Evolutionary conservation across 2,329 filamentous ascomycete genomes (phyloP), one percentile per base, ranked within the genome.

Genomic region (Fusarium papillatum): DNA sequence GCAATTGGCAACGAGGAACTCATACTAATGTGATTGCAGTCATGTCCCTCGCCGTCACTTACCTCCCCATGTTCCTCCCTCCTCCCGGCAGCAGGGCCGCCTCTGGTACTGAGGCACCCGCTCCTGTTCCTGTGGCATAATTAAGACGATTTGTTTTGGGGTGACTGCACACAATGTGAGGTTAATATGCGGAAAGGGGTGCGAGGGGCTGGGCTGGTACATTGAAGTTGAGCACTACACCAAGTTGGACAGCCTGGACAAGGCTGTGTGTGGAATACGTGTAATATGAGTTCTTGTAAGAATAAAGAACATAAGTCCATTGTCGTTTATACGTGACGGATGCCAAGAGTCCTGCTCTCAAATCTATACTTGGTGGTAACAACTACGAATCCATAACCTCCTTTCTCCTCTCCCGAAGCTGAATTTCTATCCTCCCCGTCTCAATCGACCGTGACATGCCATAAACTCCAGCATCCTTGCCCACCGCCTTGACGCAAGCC

Each of bases 11-110:
- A 46, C 29, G 3, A 41, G 31, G 16, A 57, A n/a, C 34, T 19
- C 5, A 19, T 43, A 43, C 79, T 82, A 31, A 61, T 39, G 13
- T 38, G 26, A 24, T 62, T 14, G 71, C 72, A 93, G 91, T 91
- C 71, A 90, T 93, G 88, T 88, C 91, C 46, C 86, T 93, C 61
- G 85, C 81, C 71, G 86, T 89, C 38, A 87, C 86, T 64, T 90
- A 90, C 73, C 83, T 89, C 65, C 87, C 87, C 26, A 82, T 90
- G 63, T 89, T 90, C 81, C 80, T 90, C 64, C 88, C 87, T 4
- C 87, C 86, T 13, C 75, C 80, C 19, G 66, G 81, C 75, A 80
- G 78, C 55, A 68, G 69, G 26, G 66, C 72, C 41, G 81, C 79
- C 48, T 83, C 85, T 38, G 79, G 81, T 57, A 85, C 85, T 60